Base-by-base conservation (phyloP, 768 basidiomycete species). In the Suillus fuscotomentosus region DNA sequence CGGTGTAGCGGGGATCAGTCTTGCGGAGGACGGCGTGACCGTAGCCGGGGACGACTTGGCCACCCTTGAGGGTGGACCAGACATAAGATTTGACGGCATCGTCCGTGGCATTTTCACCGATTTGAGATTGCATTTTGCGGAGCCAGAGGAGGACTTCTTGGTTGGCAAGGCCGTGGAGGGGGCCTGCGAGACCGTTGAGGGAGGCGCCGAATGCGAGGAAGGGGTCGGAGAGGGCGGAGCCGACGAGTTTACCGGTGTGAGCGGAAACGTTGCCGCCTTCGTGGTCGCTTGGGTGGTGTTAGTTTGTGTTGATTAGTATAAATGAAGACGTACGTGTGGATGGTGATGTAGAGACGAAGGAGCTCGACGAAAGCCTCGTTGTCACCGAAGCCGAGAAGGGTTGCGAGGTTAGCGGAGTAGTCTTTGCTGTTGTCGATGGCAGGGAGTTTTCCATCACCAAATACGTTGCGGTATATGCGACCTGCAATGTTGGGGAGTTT, bases 261-360 rank as follows among this genome's bases (percentile, higher is more conserved):
- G 94, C 95, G 60, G 97, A 98, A 66, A 99, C 97, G 70, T 99
- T 99, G 53, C 97, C 97, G 76, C 97, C 97, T 79, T 99, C 97
- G 80, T 99, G 97, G 75, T 99, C 97, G 75, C 91, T 90, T 61
- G 11, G 57, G 24, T 27, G 55, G 10, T 36, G 45, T 41, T 51
- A 53, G 64, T 59, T 60, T 43, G 20, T 8, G 8, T 20, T 5
- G 14, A 10, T 3, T 36, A 11, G 2, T 15, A 47, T 15, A 42
- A 11, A 51, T 6, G 27, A 50, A 38, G 50, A 60, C 68, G 54
- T 57, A 88, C 85, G 89, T 95, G 86, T 99, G 97, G 73, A 99
- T 96, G 70, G 95, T 97, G 79, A 98, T 88, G 83, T 98, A 99
- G 57, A 99, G 86, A 67, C 97, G 86, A 78, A 99, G 86, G 62